Conservation (phyloP, 331 rosid genomes). For the Ulmus americana region DNA sequence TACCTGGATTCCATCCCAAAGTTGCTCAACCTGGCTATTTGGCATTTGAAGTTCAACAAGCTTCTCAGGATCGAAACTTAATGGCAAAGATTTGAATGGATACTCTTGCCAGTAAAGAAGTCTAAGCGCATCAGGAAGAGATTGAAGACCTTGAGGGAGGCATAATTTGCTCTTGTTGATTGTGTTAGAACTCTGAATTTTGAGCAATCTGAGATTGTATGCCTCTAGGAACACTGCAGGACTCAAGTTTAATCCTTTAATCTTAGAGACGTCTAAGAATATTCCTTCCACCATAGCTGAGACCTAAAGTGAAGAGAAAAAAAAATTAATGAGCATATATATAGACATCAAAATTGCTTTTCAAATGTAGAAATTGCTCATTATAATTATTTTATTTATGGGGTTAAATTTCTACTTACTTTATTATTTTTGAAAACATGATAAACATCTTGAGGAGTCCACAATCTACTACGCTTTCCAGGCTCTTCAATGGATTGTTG, state of each 20-base stretch:
- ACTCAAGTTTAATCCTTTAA: not conserved
- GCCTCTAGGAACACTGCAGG: constrained; percentile 14
- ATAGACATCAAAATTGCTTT: not conserved
- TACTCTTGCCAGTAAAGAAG: constrained; percentile 28
- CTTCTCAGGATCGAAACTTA: constrained; percentile 14
- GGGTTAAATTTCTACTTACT: not conserved
- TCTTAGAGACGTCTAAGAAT: not conserved
- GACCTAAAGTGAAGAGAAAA: constrained; percentile 8
- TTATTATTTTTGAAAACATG: not conserved
- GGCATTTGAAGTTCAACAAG: constrained; percentile 28
- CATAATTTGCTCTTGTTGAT: not conserved
- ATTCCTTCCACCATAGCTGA: constrained; percentile 27
- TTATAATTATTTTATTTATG: too few species aligned
- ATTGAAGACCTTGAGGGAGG: constrained; percentile 9
- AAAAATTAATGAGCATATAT: not conserved
- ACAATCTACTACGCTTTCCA: not conserved
- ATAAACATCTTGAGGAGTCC: not conserved
- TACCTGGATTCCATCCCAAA: constrained; percentile 21
- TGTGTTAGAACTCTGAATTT: not conserved
- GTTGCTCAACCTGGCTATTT: constrained; percentile 9
- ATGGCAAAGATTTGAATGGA: constrained; percentile 27
- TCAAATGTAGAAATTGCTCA: not conserved
- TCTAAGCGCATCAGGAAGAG: constrained; percentile 15
- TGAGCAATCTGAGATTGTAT: constrained; percentile 27
- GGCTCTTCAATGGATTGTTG: not conserved